A percentile compares a stretch with the other conserved stretches of the same genome.
Conservation (phyloP, 805 yeast genomes). For the Debaryomyces hansenii region DNA sequence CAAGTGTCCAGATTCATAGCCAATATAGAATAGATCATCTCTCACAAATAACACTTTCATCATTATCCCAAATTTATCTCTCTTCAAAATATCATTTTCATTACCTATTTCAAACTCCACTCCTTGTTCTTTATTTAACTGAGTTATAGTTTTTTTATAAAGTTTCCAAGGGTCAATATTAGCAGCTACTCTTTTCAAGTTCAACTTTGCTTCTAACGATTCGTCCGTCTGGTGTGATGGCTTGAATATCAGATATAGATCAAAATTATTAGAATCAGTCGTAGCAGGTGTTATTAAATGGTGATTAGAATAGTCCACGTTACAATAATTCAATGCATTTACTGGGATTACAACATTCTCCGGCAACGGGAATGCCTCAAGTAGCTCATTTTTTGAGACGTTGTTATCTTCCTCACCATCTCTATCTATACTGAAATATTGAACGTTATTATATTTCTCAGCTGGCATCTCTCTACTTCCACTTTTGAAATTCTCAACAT, state of each 20-base stretch:
- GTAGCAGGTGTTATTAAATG: conserved; percentile 62
- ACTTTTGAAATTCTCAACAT: conserved; percentile 9
- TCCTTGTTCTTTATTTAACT: conserved; percentile 8
- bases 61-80: conserved; percentile 60
- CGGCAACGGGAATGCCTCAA: conserved; percentile 14
- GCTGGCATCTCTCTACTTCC: conserved; percentile 1
- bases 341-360: conserved; percentile 57
- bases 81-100: conserved; percentile 3
- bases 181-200: conserved; percentile 31
- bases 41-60: conserved; percentile 54
- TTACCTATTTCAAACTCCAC: conserved; percentile 7
- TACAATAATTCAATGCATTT: conserved; percentile 72
- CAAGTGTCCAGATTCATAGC: conserved; percentile 73
- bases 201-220: conserved; percentile 10
- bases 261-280: conserved; percentile 60
- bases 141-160: conserved; percentile 6
- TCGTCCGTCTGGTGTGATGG: conserved; percentile 1
- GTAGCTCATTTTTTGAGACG: conserved; percentile 15
- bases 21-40: conserved; percentile 42
- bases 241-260: conserved; percentile 48
- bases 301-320: conserved; percentile 45
- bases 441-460: conserved; percentile 10
- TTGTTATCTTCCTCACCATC: conserved; percentile 15
- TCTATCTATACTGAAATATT: conserved; percentile 8
- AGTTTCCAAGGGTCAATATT: conserved; percentile 27